phyloP scores from a whole-genome alignment of 352 stramenopile genomes.

The Phytophthora vignae region DNA sequence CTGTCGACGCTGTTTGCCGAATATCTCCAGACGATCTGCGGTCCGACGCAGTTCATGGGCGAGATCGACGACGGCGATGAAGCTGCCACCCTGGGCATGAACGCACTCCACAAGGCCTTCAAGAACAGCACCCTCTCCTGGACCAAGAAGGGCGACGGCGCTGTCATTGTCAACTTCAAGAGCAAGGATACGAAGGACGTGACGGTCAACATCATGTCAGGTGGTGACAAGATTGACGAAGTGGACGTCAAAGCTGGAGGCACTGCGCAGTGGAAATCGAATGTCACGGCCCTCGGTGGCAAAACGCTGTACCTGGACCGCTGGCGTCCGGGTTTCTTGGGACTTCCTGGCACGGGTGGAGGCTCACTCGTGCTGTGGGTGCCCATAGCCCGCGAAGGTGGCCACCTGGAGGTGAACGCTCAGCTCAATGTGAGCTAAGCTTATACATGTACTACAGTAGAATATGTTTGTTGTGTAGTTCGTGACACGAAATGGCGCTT shows the following conservation, averaged over 20 bases:
- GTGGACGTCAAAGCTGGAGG: slow-evolving; percentile 44
- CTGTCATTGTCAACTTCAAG: slow-evolving; percentile 48
- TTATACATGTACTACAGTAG: too few relatives aligned
- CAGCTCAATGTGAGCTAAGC: slow-evolving; percentile 57
- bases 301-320: slow-evolving; percentile 80
- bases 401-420: slow-evolving; percentile 52
- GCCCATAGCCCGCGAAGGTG: slow-evolving; percentile 41
- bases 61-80: slow-evolving; percentile 58
- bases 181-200: slow-evolving; percentile 54
- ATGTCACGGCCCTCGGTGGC: slow-evolving; percentile 42
- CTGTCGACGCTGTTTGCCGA: slow-evolving; percentile 51
- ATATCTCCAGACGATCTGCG: slow-evolving; percentile 67
- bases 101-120: slow-evolving; percentile 51
- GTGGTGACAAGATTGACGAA: slow-evolving; percentile 45
- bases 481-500: slow-evolving; percentile 3
- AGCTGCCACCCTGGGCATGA: slow-evolving; percentile 46
- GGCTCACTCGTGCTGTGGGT: slow-evolving; percentile 70
- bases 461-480: slow-evolving; percentile 16
- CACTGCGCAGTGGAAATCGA: slow-evolving; percentile 46
- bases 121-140: slow-evolving; percentile 45
- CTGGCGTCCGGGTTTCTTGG: slow-evolving; percentile 61
- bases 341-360: slow-evolving; percentile 61
- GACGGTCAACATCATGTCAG: background rate
- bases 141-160: slow-evolving; percentile 47
- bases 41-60: slow-evolving; percentile 9